Base-by-base conservation (phyloP, 2,329 filamentous ascomycete species). In the Shiraia bambusicola region DNA sequence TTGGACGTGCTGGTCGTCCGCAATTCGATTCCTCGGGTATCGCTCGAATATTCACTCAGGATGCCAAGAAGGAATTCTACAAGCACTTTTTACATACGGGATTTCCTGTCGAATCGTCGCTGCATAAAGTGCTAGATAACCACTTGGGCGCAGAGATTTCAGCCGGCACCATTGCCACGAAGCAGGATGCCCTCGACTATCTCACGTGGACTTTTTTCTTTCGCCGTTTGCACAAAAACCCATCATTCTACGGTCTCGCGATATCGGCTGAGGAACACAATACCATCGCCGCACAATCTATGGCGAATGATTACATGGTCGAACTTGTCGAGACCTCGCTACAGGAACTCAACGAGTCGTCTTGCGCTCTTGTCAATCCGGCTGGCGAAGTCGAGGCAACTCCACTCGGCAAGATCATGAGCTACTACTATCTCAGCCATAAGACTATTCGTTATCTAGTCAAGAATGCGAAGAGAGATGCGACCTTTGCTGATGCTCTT, bases 201-300 rank as follows among this genome's bases (percentile, higher is more conserved):
- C 73, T 98, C 38, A 98, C 93, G 0, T 98, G 94, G 93, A 98
- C 94, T 1, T 98, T 98, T 75, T 98, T 98, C 80, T 98, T 98
- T 79, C 83, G 94, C 2, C 80, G 93, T 9, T 74, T 98, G 28
- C 93, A 98, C 75, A 98, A 98, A 76, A 98, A 98, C 58, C 93
- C 93, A 1, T 95, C 91, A 0, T 98, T 95, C 72, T 98, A 98
- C 58, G 94, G 94, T 0, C 82, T 98, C 0, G 87, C 96, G 64
- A 93, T 98, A 31, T 88, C 88, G 0, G 86, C 88, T 0, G 91
- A 96, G 57, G 90, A 96, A 57, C 90, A 96, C 70, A 94, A 90
- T 65, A 91, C 86, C 7, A 83, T 90, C 22, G 79, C 82, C 6
- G 92, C 94, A 0, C 92, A 96, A 65, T 81, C 88, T 52, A 76